Evolutionary conservation across 2,329 filamentous ascomycete genomes (phyloP), one percentile per base, ranked within the genome.

Genomic region (Sarocladiaceae sp.): DNA sequence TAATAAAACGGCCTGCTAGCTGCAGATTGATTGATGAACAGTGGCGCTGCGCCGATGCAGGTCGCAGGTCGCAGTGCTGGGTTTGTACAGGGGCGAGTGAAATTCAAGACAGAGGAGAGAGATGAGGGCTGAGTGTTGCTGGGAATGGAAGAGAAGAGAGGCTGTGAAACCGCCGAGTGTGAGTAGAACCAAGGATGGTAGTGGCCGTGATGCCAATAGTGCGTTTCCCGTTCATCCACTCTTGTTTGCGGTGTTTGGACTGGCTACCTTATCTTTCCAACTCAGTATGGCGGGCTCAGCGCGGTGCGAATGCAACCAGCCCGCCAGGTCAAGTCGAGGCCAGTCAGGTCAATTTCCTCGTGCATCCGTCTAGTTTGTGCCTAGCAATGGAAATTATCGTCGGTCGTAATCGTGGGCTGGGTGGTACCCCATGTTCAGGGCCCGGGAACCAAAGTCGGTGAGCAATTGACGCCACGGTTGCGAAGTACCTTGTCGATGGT

Each of bases 1-100:
- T 50, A 50, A 50, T 50, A 36, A 50, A 50, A 50, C 29, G 7
- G 17, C 4, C 18, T 26, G 47, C 26, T 50, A 50, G 47, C 47
- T 50, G 47, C 47, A 50, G 47, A 22, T 35, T 49, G 28, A 49
- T 49, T 49, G 46, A 49, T 49, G 46, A 46, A n/a, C 39, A 46
- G 10, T 42, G 40, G 22, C 22, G 20, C 23, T 29, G 5, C 10
- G 25, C 26, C 44, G 20, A 20, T 25, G 26, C n/a, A 20, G 26
- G 25, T 28, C 22, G 44, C 44, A 48, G 44, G 26, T 26, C 44
- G 11, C 15, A 17, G 26, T n/a, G 4, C 29, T n/a, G 40, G 22
- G 40, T n/a, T 8, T 17, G 8, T 10, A 10, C 8, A n/a, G 6
- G 18, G 35, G 8, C 35, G 6, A 37, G 35, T 37, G n/a, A 17